phyloP scores from a whole-genome alignment of 306 rosid genomes.

The Arachis hypogaea region DNA sequence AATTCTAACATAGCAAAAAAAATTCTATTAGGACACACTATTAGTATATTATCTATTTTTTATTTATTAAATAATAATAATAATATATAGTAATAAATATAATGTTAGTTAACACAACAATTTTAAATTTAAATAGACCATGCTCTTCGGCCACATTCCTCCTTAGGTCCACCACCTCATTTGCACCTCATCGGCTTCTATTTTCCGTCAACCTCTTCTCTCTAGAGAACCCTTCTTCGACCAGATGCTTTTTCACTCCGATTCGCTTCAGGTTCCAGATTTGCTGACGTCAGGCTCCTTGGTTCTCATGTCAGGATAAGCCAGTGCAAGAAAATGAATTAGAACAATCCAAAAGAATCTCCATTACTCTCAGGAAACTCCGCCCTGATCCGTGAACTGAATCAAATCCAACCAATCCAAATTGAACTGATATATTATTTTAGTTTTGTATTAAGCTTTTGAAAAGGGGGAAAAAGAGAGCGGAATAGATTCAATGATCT shows the following conservation, averaged over 20 bases:
- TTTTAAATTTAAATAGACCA: constrained; percentile 33
- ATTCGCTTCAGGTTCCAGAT: constrained; percentile 44
- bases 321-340: constrained; percentile 56
- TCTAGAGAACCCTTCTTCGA: constrained; percentile 76
- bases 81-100: too few species aligned
- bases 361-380: constrained; percentile 88
- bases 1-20: too few species aligned
- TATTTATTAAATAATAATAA: too few species aligned
- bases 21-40: too few species aligned
- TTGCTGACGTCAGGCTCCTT: constrained; percentile 72
- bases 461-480: neutral
- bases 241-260: constrained; percentile 43
- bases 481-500: too few species aligned
- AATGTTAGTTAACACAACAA: too few species aligned
- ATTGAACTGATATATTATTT: neutral
- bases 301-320: constrained; percentile 63
- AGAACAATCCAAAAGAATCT: constrained; percentile 60
- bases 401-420: too few species aligned
- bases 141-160: constrained; percentile 88
- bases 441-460: neutral
- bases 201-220: constrained; percentile 50
- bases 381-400: constrained; percentile 27
- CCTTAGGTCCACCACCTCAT: constrained; percentile 64
- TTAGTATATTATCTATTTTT: too few species aligned
- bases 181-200: constrained; percentile 33